Evolutionary conservation across 1,284 basidiomycete species (phyloP).

Genomic region (Psilocybe mexicana): DNA sequence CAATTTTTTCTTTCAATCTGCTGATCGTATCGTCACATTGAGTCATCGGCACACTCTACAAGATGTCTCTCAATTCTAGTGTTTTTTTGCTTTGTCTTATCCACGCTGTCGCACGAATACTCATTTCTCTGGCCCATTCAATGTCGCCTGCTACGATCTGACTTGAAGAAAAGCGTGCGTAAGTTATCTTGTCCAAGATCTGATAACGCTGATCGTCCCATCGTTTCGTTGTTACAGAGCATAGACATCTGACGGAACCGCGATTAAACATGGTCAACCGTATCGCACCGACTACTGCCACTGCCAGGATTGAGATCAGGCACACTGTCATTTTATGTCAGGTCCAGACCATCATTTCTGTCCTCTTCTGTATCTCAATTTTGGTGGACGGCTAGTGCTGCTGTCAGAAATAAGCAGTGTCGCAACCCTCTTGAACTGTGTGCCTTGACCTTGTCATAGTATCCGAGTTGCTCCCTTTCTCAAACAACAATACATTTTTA

Average conservation of each 20-base stretch:
- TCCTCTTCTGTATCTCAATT: neutral
- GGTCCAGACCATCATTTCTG: neutral
- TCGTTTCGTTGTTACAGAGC: neutral
- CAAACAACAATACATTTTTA: neutral
- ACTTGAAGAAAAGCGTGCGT: neutral
- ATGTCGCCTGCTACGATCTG: neutral
- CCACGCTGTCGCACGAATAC: slow-evolving; percentile 16
- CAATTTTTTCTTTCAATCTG: slow-evolving; percentile 13
- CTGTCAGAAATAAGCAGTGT: neutral
- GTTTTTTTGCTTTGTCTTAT: slow-evolving; percentile 20
- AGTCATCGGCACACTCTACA: slow-evolving; percentile 16
- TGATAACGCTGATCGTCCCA: neutral
- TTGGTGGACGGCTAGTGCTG: neutral
- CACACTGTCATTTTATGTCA: slow-evolving; percentile 5
- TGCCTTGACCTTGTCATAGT: neutral
- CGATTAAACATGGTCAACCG: neutral
- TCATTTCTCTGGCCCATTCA: slow-evolving; percentile 4
- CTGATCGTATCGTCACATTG: slow-evolving; percentile 16
- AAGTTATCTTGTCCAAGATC: neutral
- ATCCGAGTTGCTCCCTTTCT: neutral
- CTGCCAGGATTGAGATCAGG: neutral
- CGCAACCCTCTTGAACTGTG: neutral
- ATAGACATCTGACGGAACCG: neutral
- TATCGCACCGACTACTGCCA: neutral
- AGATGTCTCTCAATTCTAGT: slow-evolving; percentile 18